Conservation (phyloP, 129 eudicot species). For the Flaveria ramosissima region DNA sequence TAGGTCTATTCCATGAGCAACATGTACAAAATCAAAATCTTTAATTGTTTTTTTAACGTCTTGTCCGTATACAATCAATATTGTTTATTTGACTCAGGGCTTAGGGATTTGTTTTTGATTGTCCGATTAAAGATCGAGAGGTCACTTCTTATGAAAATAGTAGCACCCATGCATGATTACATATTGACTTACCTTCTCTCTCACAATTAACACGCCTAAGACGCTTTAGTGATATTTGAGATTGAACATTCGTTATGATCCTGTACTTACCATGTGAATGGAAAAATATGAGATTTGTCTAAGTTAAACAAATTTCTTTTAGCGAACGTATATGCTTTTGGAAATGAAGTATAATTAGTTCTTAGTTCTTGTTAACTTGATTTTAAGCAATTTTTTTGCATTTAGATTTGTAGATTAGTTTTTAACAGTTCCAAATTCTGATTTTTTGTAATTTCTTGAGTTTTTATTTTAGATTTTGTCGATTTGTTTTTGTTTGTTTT, state of each 20-base stretch:
- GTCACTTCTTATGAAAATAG: no score
- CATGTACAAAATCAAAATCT: slow-evolving; percentile 20
- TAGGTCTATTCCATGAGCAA: slow-evolving; percentile 41
- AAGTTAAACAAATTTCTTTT: background rate
- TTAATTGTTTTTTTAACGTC: no score
- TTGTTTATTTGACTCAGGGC: no score
- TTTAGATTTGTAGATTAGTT: background rate
- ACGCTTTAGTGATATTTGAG: no score
- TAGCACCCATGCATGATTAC: no score
- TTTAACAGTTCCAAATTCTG: background rate
- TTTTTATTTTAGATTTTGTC: background rate
- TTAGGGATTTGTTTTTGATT: no score
- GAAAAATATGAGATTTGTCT: background rate
- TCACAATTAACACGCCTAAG: no score
- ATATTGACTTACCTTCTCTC: no score
- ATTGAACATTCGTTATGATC: no score
- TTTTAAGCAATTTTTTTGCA: background rate
- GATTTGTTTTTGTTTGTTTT: slow-evolving; percentile 16
- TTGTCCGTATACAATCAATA: background rate
- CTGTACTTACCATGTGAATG: no score
- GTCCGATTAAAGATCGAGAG: no score
- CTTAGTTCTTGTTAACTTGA: background rate
- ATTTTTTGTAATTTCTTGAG: background rate
- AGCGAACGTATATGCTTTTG: background rate
- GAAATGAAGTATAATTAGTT: background rate